Percentiles rank a stretch among this genome's conserved stretches.
Evolutionary conservation across 73 alveolate genomes (phyloP).

Genomic region (Symbiodinium natans): DNA sequence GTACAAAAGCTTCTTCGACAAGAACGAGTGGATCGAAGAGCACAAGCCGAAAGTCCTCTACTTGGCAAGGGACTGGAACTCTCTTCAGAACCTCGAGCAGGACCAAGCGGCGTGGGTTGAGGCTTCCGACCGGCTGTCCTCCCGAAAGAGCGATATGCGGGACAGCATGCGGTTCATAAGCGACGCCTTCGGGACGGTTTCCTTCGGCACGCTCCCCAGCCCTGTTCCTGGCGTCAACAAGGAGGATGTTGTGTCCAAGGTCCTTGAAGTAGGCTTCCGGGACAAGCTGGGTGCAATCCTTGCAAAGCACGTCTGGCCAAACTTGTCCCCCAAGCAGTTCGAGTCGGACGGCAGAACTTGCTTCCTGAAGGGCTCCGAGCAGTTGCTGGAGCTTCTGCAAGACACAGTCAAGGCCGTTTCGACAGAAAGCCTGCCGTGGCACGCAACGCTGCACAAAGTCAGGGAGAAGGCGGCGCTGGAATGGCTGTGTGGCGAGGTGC

Average conservation of each 20-base stretch:
- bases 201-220: constrained; percentile 35
- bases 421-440: constrained; percentile 44
- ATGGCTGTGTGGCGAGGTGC: not conserved
- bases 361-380: constrained; percentile 28
- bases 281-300: constrained; percentile 15
- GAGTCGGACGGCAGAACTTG: not conserved
- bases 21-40: constrained; percentile 38
- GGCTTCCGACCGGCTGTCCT: constrained; percentile 2
- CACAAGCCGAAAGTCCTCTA: constrained; percentile 38
- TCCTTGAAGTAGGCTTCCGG: constrained; percentile 2
- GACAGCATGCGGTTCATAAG: constrained; percentile 14
- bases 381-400: constrained; percentile 10
- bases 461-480: constrained; percentile 33
- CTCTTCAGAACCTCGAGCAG: not conserved
- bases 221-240: constrained; percentile 32
- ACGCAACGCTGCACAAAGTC: constrained; percentile 26
- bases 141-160: not conserved
- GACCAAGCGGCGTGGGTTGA: constrained; percentile 13
- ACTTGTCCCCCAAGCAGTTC: constrained; percentile 12
- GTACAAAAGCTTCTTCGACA: constrained; percentile 40
- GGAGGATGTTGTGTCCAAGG: constrained; percentile 18
- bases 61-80: constrained; percentile 43
- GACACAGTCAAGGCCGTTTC: not conserved
- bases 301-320: not conserved
- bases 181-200: constrained; percentile 29